Evolutionary conservation across 2,329 filamentous ascomycete genomes (phyloP).

Genomic region (Sclerotinia subarctica): DNA sequence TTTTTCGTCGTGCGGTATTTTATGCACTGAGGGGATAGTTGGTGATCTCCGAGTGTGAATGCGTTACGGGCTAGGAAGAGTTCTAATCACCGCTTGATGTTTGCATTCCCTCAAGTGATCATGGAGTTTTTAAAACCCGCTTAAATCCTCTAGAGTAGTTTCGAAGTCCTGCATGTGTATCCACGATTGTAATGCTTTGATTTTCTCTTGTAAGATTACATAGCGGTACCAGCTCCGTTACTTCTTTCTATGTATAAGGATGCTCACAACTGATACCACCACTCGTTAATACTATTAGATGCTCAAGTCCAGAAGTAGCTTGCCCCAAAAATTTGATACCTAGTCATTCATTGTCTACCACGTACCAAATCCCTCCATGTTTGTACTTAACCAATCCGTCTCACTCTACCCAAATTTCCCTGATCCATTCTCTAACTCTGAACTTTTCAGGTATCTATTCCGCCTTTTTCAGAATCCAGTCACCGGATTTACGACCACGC

Average conservation of each 20-base stretch:
- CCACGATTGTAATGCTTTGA: background rate
- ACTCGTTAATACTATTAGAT: background rate
- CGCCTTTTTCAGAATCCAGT: background rate
- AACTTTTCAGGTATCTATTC: background rate
- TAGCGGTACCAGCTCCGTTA: background rate
- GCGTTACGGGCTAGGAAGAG: background rate
- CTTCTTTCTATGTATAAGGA: background rate
- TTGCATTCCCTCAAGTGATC: background rate
- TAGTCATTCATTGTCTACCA: background rate
- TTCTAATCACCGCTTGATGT: background rate
- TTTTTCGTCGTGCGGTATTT: background rate
- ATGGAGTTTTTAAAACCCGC: background rate
- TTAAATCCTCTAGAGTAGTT: background rate
- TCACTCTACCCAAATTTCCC: background rate
- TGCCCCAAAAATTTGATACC: background rate
- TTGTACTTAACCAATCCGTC: background rate
- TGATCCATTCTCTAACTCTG: conserved; percentile 3
- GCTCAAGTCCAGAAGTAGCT: background rate
- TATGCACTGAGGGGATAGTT: background rate
- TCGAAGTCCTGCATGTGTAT: too few species aligned
- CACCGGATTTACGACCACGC: background rate
- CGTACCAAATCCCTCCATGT: background rate
- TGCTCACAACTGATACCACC: background rate
- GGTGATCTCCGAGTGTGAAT: background rate
- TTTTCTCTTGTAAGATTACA: background rate